A percentile compares a stretch with the other conserved stretches of the same genome.
phyloP scores from a whole-genome alignment of 2,329 filamentous ascomycete genomes.

The Amesomyces nigricolor region DNA sequence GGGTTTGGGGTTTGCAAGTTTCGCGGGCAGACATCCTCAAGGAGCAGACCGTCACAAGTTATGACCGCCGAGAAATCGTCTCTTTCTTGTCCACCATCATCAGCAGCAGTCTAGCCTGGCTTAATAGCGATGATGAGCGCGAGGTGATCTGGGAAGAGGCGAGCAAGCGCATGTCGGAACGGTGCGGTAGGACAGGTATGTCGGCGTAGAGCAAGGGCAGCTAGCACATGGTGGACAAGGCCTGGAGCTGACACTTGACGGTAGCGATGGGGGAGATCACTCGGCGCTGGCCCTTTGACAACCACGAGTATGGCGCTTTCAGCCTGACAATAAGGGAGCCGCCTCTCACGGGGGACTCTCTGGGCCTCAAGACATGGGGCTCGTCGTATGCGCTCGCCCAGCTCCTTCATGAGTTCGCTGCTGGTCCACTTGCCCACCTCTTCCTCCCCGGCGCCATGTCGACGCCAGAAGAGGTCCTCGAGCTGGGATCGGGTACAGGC shows the following conservation, averaged over 20 bases:
- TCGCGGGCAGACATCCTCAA: slow-evolving; percentile 38
- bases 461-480: slow-evolving; percentile 47
- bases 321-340: slow-evolving; percentile 77
- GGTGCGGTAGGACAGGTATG: slow-evolving; percentile 69
- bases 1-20: slow-evolving; percentile 55
- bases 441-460: slow-evolving; percentile 33
- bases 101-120: slow-evolving; percentile 62
- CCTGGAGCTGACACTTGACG: neutral
- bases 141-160: slow-evolving; percentile 74
- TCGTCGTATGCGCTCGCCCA: slow-evolving; percentile 81
- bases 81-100: slow-evolving; percentile 66
- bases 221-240: neutral
- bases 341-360: slow-evolving; percentile 76
- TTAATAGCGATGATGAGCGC: slow-evolving; percentile 57
- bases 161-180: slow-evolving; percentile 72
- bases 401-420: slow-evolving; percentile 51
- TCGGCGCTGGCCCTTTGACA: slow-evolving; percentile 48
- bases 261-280: slow-evolving; percentile 52
- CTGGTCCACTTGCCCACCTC: slow-evolving; percentile 41
- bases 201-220: neutral
- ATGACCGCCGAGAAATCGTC: slow-evolving; percentile 47
- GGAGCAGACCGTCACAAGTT: slow-evolving; percentile 29
- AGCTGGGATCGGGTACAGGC: slow-evolving; percentile 86
- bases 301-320: slow-evolving; percentile 39
- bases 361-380: slow-evolving; percentile 94